Base-by-base conservation (phyloP, 2,329 filamentous ascomycete species). In the Aspergillus melleus region DNA sequence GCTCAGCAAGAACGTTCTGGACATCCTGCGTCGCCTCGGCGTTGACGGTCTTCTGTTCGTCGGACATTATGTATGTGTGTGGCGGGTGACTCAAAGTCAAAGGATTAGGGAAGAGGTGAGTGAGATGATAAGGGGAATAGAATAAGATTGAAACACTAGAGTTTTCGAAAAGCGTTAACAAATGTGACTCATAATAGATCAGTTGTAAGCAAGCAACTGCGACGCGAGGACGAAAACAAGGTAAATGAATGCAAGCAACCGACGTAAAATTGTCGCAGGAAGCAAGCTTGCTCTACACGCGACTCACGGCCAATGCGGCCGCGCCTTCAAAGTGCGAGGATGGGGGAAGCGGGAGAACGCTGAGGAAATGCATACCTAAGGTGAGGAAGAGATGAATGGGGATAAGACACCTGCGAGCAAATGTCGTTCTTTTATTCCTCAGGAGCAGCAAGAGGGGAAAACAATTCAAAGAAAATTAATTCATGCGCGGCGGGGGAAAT, bases 21-120 rank as follows among this genome's bases (percentile, higher is more conserved):
- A 80, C 78, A 68, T 81, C 79, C 70, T 79, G 74, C 61, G 78
- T 76, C n/a, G 79, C 76, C 50, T 76, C 74, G 24, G 70, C 69
- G 64, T 80, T 70, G 46, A 67, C 59, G 47, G 67, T 64, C 64
- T 78, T 77, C 58, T 75, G 70, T 68, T 76, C 74, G 54, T 75
- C 74, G 50, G 75, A 68, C 76, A 77, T 77, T 58, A 54, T 42
- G 36, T 42, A n/a, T n/a, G 16, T 42, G 36, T n/a, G 36, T 16
- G 12, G 14, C 32, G 16, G 14, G 36, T 42, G 57, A 60, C 52
- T 39, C 20, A 46, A 22, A n/a, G 46, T 49, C 46, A 8, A 26
- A 6, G 6, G 19, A 22, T 49, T 49, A 51, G 14, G 30, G 30
- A 42, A n/a, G 22, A 20, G 12, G 20, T 29, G 24, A 50, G 32